Evolutionary conservation across 345 rosid species (phyloP).

Genomic region (Sisymbrium altissimum): DNA sequence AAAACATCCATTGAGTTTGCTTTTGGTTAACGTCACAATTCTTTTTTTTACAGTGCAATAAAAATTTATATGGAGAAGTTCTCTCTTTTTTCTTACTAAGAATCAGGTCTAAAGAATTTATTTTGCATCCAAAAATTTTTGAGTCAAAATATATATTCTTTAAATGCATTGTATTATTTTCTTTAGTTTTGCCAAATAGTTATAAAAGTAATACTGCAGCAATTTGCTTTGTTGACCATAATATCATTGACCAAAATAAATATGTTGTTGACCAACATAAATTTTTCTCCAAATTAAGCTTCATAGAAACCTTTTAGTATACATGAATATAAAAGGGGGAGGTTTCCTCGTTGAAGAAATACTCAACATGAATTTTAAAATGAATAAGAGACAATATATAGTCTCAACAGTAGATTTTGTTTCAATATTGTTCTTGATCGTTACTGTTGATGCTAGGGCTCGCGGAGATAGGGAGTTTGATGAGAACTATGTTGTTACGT

Average conservation of each 20-base stretch:
- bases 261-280: neutral
- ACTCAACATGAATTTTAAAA: neutral
- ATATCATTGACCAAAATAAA: neutral
- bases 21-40: too few species aligned
- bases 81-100: too few species aligned
- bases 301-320: neutral
- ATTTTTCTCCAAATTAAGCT: neutral
- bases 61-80: too few species aligned
- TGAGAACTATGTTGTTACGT: slow-evolving; percentile 12
- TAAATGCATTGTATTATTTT: too few species aligned
- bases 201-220: neutral
- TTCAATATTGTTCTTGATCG: neutral
- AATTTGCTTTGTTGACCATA: neutral
- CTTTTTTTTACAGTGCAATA: too few species aligned
- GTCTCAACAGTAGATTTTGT: neutral
- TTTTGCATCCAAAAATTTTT: too few species aligned
- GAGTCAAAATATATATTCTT: too few species aligned
- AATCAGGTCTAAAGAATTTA: too few species aligned
- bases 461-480: slow-evolving; percentile 5
- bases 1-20: too few species aligned
- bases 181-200: too few species aligned
- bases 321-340: neutral
- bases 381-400: neutral
- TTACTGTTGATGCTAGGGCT: neutral
- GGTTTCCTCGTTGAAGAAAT: neutral